Base-by-base conservation (phyloP, 208 protist genomes). In the Leishmania guyanensis region DNA sequence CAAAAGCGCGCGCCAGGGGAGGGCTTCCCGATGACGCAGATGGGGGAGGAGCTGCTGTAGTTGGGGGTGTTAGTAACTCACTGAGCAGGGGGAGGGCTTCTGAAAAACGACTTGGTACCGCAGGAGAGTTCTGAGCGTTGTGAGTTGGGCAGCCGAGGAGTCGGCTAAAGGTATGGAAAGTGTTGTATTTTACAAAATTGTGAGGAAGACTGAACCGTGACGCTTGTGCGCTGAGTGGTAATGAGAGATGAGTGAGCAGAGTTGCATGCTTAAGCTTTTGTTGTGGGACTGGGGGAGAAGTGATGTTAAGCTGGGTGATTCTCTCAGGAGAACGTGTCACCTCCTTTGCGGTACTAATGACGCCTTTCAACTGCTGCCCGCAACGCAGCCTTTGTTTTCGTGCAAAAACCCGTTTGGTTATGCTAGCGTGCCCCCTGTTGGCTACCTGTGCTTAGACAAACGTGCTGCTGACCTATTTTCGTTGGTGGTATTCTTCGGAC, bases 1-100 rank as follows among this genome's bases (percentile, higher is more conserved):
- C 93, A 97, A 83, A 94, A 90, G 79, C 88, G 88, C 66, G 51
- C 80, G 20, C 84, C 87, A 39, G 84, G 85, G 58, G 85, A 85
- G 68, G 87, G 87, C 53, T 93, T 95, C 75, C 89, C 92, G 51
- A 79, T 90, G 50, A 91, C 84, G 16, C 82, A 89, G 77, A 84
- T 79, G 60, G 89, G 90, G 12, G 66, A 87, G 62, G 79, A 80
- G 54, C 56, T 92, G 60, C 58, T 53, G 76, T 89, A 83, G 73
- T 70, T 2, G 0, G 33, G 16, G 5, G 17, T 1, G 39, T 43
- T 6, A 5, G 75, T 5, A 46, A 60, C 5, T 22, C 29, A 1
- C 8, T 29, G 53, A 1, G 12, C 16, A 6, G 64, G n/a, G 5
- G 58, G 17, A 33, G 17, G 1, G 12, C 5, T 29, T 9, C 0